Percentiles rank a stretch among this genome's conserved stretches.
phyloP scores from a whole-genome alignment of 129 eudicot species.

The Apium graveolens region DNA sequence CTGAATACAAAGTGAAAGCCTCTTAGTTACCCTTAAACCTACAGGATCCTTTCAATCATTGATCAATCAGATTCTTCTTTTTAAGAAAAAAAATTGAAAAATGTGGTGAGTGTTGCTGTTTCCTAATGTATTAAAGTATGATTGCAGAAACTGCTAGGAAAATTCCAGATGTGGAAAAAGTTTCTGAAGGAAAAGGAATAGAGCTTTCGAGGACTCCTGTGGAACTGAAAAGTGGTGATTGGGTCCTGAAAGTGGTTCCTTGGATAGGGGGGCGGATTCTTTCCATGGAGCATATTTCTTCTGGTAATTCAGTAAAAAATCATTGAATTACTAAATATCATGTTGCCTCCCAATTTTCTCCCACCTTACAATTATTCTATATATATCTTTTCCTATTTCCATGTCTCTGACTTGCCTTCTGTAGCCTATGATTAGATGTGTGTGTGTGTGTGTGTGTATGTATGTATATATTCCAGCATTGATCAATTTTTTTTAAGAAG shows the following conservation, averaged over 20 bases:
- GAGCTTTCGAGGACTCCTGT: conserved; percentile 69
- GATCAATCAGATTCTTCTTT: neutral
- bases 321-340: neutral
- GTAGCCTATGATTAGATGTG: neutral
- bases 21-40: neutral
- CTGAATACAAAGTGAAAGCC: neutral
- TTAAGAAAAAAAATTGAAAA: neutral
- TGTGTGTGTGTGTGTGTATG: too few species aligned
- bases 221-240: conserved; percentile 67
- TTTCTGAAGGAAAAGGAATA: conserved; percentile 48
- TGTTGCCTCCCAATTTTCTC: neutral
- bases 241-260: conserved; percentile 90
- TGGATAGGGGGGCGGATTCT: conserved; percentile 95
- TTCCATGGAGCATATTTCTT: conserved; percentile 81
- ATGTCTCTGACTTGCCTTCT: neutral
- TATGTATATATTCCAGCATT: neutral
- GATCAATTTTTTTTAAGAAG: neutral
- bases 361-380: neutral
- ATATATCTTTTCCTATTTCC: neutral
- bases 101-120: neutral
- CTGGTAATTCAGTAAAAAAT: conserved; percentile 36
- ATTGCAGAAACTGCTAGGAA: conserved; percentile 63
- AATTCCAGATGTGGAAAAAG: conserved; percentile 60
- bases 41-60: neutral
- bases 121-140: neutral